Base-by-base conservation (phyloP, 306 rosid genomes). In the Aeschynomene evenia region DNA sequence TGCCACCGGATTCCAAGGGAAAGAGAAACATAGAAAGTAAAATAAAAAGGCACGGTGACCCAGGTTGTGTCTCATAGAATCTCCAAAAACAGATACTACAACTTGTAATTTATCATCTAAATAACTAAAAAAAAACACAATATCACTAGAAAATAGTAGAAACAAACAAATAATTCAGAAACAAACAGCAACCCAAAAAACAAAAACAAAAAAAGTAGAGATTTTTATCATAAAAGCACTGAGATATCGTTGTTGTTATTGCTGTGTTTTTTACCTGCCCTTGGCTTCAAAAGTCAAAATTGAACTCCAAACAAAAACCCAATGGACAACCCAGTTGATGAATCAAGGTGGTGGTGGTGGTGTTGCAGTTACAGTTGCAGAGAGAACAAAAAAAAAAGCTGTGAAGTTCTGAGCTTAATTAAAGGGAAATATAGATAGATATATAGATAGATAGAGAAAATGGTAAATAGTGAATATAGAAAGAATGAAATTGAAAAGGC, bases 1-100 rank as follows among this genome's bases (percentile, higher is more conserved):
- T 46, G 31, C 14, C 26, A 74, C 72, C 83, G 59, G 84, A 83
- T 87, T 82, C 88, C 86, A 78, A 86, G 89, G 83, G 31, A 74
- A n/a, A n/a, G 77, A 19, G 42, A 80, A 82, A 82, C 74, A 73
- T 70, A 82, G 59, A 55, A 76, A 80, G 75, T 71, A 45, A 76
- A 43, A 15, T 5, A 12, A 70, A 54, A 74, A 60, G 71, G 71
- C 26, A 67, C 70, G 61, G 66, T 42, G 54, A 76, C 84, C 74
- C 70, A 79, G 66, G 67, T 58, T 63, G 1, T 73, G 28, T 64
- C 71, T 74, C 67, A 73, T 68, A 61, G 67, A 77, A 71, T 45
- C 57, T 55, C 16, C 31, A 2, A 28, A 73, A 60, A 76, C n/a
- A 46, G 72, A 70, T 77, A 53, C 52, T n/a, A 43, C 80, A 81